These are phyloP conservation scores for Aspergillus luchuensis DNA, from an alignment of 2,329 filamentous ascomycete species.

Conservation along the genomic window DNA sequence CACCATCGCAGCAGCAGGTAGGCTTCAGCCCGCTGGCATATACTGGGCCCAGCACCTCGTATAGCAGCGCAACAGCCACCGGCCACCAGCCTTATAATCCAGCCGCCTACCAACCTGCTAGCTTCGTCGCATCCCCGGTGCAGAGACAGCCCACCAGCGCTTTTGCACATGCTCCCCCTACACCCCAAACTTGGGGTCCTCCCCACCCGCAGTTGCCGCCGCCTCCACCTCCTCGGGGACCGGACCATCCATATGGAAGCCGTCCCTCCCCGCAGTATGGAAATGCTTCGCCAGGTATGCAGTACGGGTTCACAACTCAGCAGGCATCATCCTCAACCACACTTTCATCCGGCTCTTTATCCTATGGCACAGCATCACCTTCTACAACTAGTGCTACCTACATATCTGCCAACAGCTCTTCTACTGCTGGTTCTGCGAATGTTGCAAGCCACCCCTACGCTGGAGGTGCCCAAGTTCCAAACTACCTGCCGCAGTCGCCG, in stretches of 20 bases:
- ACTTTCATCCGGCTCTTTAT: constrained; percentile 27
- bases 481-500: constrained; percentile 28
- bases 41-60: constrained; percentile 30
- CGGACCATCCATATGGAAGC: constrained; percentile 42
- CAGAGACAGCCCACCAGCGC: constrained; percentile 36
- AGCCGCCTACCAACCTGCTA: constrained; percentile 49
- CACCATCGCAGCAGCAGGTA: constrained; percentile 49
- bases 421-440: constrained; percentile 7
- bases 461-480: constrained; percentile 24
- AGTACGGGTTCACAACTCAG: constrained; percentile 33
- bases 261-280: constrained; percentile 35
- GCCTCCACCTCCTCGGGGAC: constrained; percentile 42
- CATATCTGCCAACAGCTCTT: constrained; percentile 26
- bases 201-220: constrained; percentile 31
- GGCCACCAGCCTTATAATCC: constrained; percentile 53
- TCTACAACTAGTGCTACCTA: constrained; percentile 24
- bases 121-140: constrained; percentile 35
- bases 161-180: constrained; percentile 33
- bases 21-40: constrained; percentile 74
- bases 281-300: constrained; percentile 25
- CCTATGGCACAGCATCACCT: constrained; percentile 31
- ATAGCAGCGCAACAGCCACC: constrained; percentile 21
- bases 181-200: constrained; percentile 36
- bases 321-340: constrained; percentile 29
- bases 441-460: constrained; percentile 28